Evolutionary conservation across 2,329 filamentous ascomycete species (phyloP).

Genomic region (Paracorniculantispora psalliotae): DNA sequence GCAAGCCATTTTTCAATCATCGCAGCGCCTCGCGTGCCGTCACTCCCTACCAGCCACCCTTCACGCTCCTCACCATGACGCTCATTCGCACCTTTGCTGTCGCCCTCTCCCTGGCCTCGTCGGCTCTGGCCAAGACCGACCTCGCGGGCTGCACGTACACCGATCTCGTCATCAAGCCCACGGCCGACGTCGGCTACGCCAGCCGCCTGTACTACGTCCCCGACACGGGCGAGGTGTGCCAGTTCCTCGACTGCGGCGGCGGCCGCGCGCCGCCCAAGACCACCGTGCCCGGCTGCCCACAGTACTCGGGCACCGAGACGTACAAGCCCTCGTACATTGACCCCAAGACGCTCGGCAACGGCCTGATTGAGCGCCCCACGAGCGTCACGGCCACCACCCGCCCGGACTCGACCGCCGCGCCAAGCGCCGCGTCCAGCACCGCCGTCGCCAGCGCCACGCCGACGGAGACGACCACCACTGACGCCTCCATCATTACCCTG

Average conservation of each 20-base stretch:
- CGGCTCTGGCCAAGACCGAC: constrained; percentile 40
- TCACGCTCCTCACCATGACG: constrained; percentile 20
- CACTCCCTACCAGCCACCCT: too few species aligned
- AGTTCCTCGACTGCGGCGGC: constrained; percentile 61
- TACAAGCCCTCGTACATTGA: constrained; percentile 42
- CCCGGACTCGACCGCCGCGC: not conserved
- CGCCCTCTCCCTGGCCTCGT: constrained; percentile 26
- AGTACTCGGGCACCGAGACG: constrained; percentile 45
- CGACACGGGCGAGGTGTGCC: constrained; percentile 60
- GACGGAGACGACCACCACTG: not conserved
- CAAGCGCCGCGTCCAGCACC: not conserved
- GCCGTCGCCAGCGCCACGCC: not conserved
- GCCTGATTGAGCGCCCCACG: not conserved
- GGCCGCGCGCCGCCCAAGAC: constrained; percentile 61
- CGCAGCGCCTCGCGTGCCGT: too few species aligned
- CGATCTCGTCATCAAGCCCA: constrained; percentile 27
- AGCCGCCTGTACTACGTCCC: constrained; percentile 47
- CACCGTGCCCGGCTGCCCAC: constrained; percentile 54
- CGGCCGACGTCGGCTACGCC: constrained; percentile 33
- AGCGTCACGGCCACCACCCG: not conserved
- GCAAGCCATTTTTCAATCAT: too few species aligned
- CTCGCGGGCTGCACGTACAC: constrained; percentile 41
- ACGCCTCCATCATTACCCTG: not conserved
- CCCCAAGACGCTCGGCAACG: constrained; percentile 23
- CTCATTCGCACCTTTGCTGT: constrained; percentile 21